Base-by-base conservation (phyloP, 805 yeast species). In the Candida anglica region DNA sequence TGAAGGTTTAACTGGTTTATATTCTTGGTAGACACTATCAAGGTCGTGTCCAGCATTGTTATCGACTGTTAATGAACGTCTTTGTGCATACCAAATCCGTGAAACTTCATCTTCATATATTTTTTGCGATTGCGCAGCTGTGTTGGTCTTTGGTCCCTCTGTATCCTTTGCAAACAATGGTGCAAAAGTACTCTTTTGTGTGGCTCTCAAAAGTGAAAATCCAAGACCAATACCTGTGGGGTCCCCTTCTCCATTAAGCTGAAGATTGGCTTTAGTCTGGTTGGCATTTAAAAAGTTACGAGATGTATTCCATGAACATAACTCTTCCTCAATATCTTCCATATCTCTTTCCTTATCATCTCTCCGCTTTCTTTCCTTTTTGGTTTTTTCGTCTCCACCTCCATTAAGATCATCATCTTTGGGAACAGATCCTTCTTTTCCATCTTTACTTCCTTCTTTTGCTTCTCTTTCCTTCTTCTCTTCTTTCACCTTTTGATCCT, bases 201-300 rank as follows among this genome's bases (percentile, higher is more conserved):
- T 86, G 0, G 96, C 85, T 44, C 89, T 75, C 47, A 89, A 68
- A 44, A 91, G 84, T 7, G 96, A 86, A 44, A 85, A 85, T 0
- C 91, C 95, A 43, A 86, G 84, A 2, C 95, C 93, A 42, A 85
- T 77, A 16, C 95, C 95, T 0, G 95, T 79, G 2, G 96, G 95
- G 56, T 93, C 98, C 31, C 98, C 98, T 34, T 81, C 89, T 10
- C 96, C 96, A 52, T 86, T 86, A 17, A 93, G 75, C 52, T 88
- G 96, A 27, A 93, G 70, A 97, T 93, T 93, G 0, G 97, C 94
- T 50, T 94, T 89, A 36, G 96, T 95, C 53, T 89, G 98, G 16
- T 95, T 88, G 2, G 98, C 93, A 55, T 80, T 86, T 35, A 89
- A 78, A 52, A 93, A 93, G 57, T 93, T 93, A 40, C 87, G 73